Evolutionary conservation across 1,284 basidiomycete species (phyloP), one percentile per base, ranked within the genome.

Genomic region (Cutaneotrichosporon dermatis): DNA sequence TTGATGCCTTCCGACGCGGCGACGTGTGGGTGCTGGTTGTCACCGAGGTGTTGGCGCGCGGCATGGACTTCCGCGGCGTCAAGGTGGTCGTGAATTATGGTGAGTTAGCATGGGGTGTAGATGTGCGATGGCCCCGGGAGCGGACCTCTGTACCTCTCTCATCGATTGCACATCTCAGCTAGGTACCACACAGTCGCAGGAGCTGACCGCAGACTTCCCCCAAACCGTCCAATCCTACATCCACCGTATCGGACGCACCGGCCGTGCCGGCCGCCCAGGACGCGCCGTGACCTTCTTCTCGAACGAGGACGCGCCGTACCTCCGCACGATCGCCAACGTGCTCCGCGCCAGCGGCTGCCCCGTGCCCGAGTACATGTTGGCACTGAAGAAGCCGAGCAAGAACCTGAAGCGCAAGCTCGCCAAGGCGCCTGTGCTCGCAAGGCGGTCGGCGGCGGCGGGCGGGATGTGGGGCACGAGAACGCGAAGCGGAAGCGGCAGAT

Each of bases 41-140:
- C 65, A 97, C 93, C 12, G 94, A 97, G 73, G 89, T 96, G 42
- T 89, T 96, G 87, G 92, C 92, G 10, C 84, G 96, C 65, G 96
- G 95, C 4, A 94, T 99, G 86, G 95, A 99, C 74, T 98, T 99
- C 81, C 90, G 90, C 75, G 93, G 93, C 11, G 88, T 99, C 46
- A 83, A 88, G 64, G 87, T 97, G 68, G 94, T 99, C 10, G 88
- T 99, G 75, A 99, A 97, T 77, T 97, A 93, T 71, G 76, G 74
- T 76, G 43, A 60, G 73, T 66, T 66, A 67, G 57, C 13, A 34
- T 25, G 25, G 25, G 25, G 25, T 25, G 25, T 25, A 25, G 25
- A 25, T 25, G 25, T 25, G 25, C 25, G 25, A 25, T 25, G 25
- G 25, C 25, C 25, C 25, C 25, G 25, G 25, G 25, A 25, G 25